Evolutionary conservation across 805 yeast genomes (phyloP), one percentile per base, ranked within the genome.

Genomic region (Yarrowia yakushimensis): DNA sequence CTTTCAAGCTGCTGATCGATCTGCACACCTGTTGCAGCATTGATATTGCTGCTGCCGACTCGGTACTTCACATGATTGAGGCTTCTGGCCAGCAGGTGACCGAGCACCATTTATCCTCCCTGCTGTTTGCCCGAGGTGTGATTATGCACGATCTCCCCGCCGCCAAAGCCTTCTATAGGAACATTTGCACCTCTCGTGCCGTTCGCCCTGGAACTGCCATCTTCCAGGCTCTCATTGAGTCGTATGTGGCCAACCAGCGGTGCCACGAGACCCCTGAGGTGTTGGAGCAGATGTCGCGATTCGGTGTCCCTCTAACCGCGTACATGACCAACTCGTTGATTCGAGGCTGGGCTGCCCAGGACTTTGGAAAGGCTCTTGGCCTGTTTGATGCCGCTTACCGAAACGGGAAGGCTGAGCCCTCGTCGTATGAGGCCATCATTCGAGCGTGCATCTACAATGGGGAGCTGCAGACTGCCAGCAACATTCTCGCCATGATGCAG

Each of bases 1-100:
- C 80, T n/a, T 78, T 77, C 68, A 73, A 72, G 64, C 70, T 78
- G 33, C 63, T 77, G 42, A 77, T 77, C 65, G 77, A 73, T 67
- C 55, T 74, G 67, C 72, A 70, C 68, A 66, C 70, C 64, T 60
- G 69, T 4, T 70, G 71, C 43, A 73, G 76, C 5, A 63, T 69
- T 10, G 71, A 75, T 54, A 64, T 77, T 17, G 69, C 66, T 15
- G 65, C 69, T 4, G 79, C 79, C 2, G 77, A 73, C 60, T 52
- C 64, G 8, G 77, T 76, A 13, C 66, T 78, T 23, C 63, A 63
- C 18, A 67, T 67, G n/a, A 73, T 74, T 64, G 70, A 67, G 18
- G 59, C 64, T 18, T 72, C 71, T 50, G 72, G 72, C 1, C 67
- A 67, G 12, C 64, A 67, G 7, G 66, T 71, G 36, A 65, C 72